Base-by-base conservation (phyloP, 2,329 filamentous ascomycete genomes). In the Arthrocladium fulminans region DNA sequence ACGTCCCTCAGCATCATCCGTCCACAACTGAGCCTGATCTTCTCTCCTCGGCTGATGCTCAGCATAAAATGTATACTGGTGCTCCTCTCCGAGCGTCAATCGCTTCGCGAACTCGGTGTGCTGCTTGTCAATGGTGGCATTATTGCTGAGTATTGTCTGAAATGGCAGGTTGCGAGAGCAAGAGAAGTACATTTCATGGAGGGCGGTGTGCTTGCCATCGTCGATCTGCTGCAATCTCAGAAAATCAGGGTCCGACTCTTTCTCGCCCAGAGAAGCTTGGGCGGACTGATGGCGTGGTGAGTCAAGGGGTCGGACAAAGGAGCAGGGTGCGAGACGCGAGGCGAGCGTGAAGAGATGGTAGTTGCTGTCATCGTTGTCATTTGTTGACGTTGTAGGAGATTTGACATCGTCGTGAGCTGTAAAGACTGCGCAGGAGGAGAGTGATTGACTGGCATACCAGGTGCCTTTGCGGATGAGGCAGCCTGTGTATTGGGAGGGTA, bases 401-500 rank as follows among this genome's bases (percentile, higher is more conserved):
- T 30, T 48, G 7, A 22, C 38, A 24, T 48, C 45, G 19, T 41
- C 37, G 22, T 41, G 37, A 3, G 79, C 78, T 0, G 73, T 78
- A 61, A 79, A 83, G 0, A 76, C 83, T 1, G 83, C 83, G 59
- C 82, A 86, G 0, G 81, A 83, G 2, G 82, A 81, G 7, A 41
- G 19, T 15, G 37, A 30, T 10, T 32, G 30, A 1, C 71, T 73
- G 0, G 73, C 73, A 59, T 83, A 86, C 83, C 83, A 87, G 0
- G 74, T 77, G 0, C 83, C 83, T 8, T 66, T 70, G 48, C 74
- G 74, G 60, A 86, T 86, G 50, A 86, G 72, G 56, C 81, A 86
- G n/a, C 83, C 83, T 6, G 69, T 72, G 27, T 42, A 47, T 10
- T 32, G 9, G 7, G 32, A 13, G 22, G 44, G 44, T 15, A 47